phyloP scores from a whole-genome alignment of 2,329 filamentous ascomycete genomes.

The Ophidiomyces ophidiicola region DNA sequence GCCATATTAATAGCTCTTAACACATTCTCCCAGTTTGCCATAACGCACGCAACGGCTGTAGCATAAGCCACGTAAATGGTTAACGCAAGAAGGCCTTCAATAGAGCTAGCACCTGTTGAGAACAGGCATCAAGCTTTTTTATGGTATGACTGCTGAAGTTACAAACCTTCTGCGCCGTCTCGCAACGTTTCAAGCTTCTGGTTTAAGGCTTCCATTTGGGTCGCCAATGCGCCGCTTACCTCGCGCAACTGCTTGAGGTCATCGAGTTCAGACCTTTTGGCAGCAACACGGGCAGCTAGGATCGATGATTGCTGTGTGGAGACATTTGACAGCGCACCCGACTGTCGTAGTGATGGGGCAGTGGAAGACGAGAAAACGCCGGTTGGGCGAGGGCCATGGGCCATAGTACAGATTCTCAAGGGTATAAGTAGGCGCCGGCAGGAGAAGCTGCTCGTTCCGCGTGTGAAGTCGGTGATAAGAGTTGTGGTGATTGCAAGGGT shows the following conservation, averaged over 20 bases:
- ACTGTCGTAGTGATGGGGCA: constrained; percentile 23
- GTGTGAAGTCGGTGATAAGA: too few species aligned
- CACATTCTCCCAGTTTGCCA: constrained; percentile 56
- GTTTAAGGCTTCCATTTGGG: constrained; percentile 52
- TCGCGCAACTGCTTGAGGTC: constrained; percentile 51
- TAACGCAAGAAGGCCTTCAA: constrained; percentile 1
- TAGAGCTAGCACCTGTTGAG: background rate
- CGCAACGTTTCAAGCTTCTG: constrained; percentile 49
- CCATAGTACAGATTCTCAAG: constrained; percentile 20
- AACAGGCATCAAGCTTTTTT: constrained; percentile 8
- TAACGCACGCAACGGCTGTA: constrained; percentile 51
- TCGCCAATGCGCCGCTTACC: constrained; percentile 48
- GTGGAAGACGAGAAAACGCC: constrained; percentile 22
- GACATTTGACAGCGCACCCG: constrained; percentile 20
- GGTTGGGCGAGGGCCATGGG: constrained; percentile 27
- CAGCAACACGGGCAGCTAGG: constrained; percentile 49
- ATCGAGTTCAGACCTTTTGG: constrained; percentile 52
- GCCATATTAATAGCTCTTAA: constrained; percentile 53
- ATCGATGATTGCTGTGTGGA: constrained; percentile 42
- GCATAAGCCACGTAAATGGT: constrained; percentile 1
- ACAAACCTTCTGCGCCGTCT: constrained; percentile 48
- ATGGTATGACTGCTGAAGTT: background rate
- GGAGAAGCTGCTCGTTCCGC: background rate
- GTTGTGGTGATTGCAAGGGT: background rate
- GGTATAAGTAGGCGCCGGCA: background rate